Evolutionary conservation across 1,139 yeast genomes (phyloP), one percentile per base, ranked within the genome.

Genomic region (Sugiyamaella novakii): DNA sequence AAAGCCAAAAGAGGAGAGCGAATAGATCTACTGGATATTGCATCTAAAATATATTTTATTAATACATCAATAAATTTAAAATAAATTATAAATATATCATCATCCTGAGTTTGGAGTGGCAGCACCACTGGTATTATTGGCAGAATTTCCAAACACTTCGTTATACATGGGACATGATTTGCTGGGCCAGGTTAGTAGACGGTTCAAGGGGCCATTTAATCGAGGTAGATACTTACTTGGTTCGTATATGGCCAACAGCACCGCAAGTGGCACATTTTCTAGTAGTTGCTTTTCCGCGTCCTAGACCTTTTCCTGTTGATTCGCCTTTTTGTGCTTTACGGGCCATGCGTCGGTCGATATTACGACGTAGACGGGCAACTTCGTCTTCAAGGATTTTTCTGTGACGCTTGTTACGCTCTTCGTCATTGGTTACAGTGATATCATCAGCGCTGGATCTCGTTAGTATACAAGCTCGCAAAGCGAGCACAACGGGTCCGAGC

Each of bases 221-320:
- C n/a, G n/a, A n/a, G n/a, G 25, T 22, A 22, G 6, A 40, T 18
- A 48, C 55, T 33, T 47, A 53, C 57, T 88, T 89, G 7, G 98
- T 91, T 63, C 95, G 77, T 55, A 91, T 92, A 66, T 92, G 98
- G 0, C 98, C 98, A 59, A 86, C 78, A 2, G 92, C 95, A 22
- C 98, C 98, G 75, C 98, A 92, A 1, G 95, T 85, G 3, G 95
- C 89, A 71, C 98, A 92, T 62, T 88, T 79, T 64, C 98, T 75
- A 5, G 87, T 83, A 1, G 87, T 87, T 49, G 89, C 81, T 63
- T 87, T 87, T 42, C 67, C 70, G 29, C 66, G 65, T 5, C 67
- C 68, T 17, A 53, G 60, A 27, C 64, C 62, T 29, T 39, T 39
- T 11, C 63, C 55, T 19, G 59, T 59, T 12, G 64, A 56, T 27